These are phyloP conservation scores for Phytophthora citrophthora DNA, from an alignment of 352 stramenopile species.

Conservation along the genomic window DNA sequence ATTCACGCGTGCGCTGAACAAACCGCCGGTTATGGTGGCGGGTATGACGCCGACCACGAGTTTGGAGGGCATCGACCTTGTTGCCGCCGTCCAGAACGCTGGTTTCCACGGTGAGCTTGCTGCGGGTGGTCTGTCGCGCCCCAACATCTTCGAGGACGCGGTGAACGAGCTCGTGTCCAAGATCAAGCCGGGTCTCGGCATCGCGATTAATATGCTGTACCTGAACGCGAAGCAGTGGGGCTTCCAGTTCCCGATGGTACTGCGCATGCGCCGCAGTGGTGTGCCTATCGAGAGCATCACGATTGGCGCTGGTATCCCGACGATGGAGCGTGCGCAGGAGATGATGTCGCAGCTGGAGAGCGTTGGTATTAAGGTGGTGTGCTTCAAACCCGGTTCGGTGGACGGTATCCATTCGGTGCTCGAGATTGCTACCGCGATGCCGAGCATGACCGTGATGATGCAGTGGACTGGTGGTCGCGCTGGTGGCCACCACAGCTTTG, in stretches of 20 bases:
- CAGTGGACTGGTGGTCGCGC: conserved; percentile 89
- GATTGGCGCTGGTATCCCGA: conserved; percentile 85
- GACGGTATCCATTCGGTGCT: conserved; percentile 80
- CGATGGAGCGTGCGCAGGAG: conserved; percentile 77
- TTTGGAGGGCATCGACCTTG: conserved; percentile 78
- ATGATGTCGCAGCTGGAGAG: conserved; percentile 74
- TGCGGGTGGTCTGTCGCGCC: conserved; percentile 70
- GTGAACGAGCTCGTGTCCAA: conserved; percentile 75
- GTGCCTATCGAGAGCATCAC: conserved; percentile 90
- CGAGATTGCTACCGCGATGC: conserved; percentile 68
- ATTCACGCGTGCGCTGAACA: conserved; percentile 79
- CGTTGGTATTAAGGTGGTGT: conserved; percentile 80
- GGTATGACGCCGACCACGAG: conserved; percentile 90
- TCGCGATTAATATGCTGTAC: conserved; percentile 92
- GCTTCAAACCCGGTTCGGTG: conserved; percentile 86
- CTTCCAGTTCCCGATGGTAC: conserved; percentile 90
- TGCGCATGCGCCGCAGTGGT: conserved; percentile 79
- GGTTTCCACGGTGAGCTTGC: conserved; percentile 85
- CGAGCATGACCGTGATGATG: conserved; percentile 82
- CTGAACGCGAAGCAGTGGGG: conserved; percentile 90
- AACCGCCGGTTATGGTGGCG: conserved; percentile 79
- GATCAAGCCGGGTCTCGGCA: conserved; percentile 73
- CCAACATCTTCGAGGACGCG: conserved; percentile 72
- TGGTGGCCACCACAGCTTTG: conserved; percentile 88
- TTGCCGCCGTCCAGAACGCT: conserved; percentile 82